Evolutionary conservation across 495 filamentous ascomycete genomes (phyloP).

Genomic region (Trichoderma asperelloides): DNA sequence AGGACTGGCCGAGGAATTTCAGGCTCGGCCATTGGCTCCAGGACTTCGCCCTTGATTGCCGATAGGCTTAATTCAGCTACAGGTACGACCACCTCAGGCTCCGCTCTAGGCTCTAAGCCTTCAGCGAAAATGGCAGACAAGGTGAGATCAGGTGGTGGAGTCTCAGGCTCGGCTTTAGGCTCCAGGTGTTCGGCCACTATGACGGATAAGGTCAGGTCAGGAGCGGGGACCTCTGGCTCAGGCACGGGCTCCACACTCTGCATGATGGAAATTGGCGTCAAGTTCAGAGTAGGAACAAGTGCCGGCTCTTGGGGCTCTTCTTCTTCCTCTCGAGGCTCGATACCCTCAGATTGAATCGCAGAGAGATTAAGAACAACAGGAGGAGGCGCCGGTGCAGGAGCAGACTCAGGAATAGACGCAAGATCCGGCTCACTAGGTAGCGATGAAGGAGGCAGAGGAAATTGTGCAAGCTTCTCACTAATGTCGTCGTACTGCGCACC

Average conservation of each 20-base stretch:
- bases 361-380: constrained; percentile 22
- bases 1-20: constrained; percentile 16
- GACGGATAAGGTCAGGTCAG: constrained; percentile 16
- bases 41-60: constrained; percentile 19
- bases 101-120: constrained; percentile 20
- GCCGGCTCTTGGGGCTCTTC: constrained; percentile 12
- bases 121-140: constrained; percentile 16
- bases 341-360: constrained; percentile 20
- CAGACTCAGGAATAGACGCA: neutral
- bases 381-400: constrained; percentile 10
- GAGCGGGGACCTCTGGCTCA: constrained; percentile 16
- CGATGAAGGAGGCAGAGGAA: constrained; percentile 37
- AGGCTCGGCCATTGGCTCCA: constrained; percentile 18
- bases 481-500: constrained; percentile 32
- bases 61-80: constrained; percentile 20
- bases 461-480: constrained; percentile 35
- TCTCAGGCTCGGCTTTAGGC: constrained; percentile 20
- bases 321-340: constrained; percentile 18
- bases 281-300: constrained; percentile 13
- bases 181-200: constrained; percentile 18
- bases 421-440: constrained; percentile 16
- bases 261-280: constrained; percentile 17
- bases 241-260: constrained; percentile 22
- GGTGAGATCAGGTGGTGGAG: constrained; percentile 17
- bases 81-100: constrained; percentile 16